A percentile compares a stretch with the other conserved stretches of the same genome.
These are phyloP conservation scores for Zygnema cylindricum DNA, from an alignment of 139 green algal genomes.

Conservation along the genomic window DNA sequence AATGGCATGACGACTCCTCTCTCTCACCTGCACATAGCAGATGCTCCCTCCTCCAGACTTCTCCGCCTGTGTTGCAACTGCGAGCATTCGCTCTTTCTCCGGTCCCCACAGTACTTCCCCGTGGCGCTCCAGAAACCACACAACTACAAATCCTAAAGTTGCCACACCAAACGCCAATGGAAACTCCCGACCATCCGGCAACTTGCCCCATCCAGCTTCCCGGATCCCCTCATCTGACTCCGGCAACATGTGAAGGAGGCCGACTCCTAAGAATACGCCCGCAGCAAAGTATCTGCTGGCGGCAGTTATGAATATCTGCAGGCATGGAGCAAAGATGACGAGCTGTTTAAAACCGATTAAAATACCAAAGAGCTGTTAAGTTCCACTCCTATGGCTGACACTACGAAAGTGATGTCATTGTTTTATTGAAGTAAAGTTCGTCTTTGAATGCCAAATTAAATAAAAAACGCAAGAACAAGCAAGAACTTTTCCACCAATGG, in stretches of 20 bases:
- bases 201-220: background rate
- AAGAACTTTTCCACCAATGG: too few species aligned
- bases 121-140: constrained; percentile 54
- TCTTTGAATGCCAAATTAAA: too few species aligned
- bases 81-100: constrained; percentile 25
- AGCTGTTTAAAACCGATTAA: too few species aligned
- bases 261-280: constrained; percentile 54
- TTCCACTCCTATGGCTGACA: too few species aligned
- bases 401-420: too few species aligned
- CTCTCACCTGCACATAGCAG: constrained; percentile 54
- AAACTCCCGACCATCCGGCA: constrained; percentile 17
- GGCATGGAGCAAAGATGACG: too few species aligned
- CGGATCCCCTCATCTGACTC: constrained; percentile 33
- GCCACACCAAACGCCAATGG: constrained; percentile 40
- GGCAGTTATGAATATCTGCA: constrained; percentile 32
- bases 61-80: constrained; percentile 40
- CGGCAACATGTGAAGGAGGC: constrained; percentile 58
- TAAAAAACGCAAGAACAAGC: too few species aligned
- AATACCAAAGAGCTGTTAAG: too few species aligned
- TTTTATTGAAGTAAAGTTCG: too few species aligned
- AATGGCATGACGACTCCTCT: constrained; percentile 2
- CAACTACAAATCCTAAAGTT: constrained; percentile 38
- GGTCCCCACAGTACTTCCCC: background rate
- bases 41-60: constrained; percentile 51
- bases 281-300: constrained; percentile 52